Conservation (phyloP, 495 filamentous ascomycete species). For the Aspergillus campestris region DNA sequence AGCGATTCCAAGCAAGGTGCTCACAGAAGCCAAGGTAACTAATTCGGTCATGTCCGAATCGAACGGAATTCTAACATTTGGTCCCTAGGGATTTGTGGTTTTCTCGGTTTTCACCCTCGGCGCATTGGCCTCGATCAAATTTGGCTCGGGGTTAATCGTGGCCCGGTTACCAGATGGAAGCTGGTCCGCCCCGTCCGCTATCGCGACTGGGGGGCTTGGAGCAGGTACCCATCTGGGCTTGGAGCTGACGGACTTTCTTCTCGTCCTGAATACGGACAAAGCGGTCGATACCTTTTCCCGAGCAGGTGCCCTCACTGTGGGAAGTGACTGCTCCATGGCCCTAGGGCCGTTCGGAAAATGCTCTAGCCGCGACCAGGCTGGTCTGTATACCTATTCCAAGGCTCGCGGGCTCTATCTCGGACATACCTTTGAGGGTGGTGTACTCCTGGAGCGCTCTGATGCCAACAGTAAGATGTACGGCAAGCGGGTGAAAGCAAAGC, state of each 20-base stretch:
- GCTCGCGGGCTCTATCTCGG: conserved; percentile 92
- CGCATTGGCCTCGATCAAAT: conserved; percentile 78
- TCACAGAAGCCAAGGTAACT: conserved; percentile 76
- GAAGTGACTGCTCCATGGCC: conserved; percentile 87
- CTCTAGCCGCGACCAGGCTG: conserved; percentile 52
- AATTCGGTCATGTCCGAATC: background rate
- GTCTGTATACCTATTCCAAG: conserved; percentile 82
- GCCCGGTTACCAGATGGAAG: conserved; percentile 77
- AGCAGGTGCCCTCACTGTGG: conserved; percentile 71
- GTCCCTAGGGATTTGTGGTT: conserved; percentile 69
- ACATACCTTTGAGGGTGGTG: conserved; percentile 75
- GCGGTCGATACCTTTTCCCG: conserved; percentile 89
- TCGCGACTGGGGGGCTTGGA: conserved; percentile 74
- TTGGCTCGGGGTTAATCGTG: conserved; percentile 86
- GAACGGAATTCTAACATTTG: background rate
- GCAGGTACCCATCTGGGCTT: conserved; percentile 90
- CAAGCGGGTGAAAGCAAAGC: conserved; percentile 58
- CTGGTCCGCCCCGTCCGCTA: conserved; percentile 90
- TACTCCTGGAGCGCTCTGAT: conserved; percentile 78
- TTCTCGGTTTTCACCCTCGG: conserved; percentile 86
- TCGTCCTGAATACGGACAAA: conserved; percentile 80
- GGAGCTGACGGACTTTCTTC: conserved; percentile 94
- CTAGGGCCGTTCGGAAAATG: conserved; percentile 77
- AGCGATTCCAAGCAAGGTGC: conserved; percentile 77
- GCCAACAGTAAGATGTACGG: conserved; percentile 92